phyloP scores from a whole-genome alignment of 495 filamentous ascomycete genomes.

The Penicillium verhagenii region DNA sequence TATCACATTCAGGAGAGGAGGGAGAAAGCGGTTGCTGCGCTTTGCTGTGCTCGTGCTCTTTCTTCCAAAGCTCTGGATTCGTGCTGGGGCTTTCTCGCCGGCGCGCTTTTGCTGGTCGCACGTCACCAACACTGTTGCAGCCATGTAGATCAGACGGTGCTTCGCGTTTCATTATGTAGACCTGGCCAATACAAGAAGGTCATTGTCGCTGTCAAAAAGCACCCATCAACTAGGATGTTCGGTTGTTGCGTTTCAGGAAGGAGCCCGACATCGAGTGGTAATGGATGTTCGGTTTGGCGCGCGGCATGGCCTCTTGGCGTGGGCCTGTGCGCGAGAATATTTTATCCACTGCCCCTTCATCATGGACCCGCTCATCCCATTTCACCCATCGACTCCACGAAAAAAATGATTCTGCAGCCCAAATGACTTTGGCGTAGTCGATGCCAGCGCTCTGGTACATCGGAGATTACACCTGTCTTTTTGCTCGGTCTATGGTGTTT shows the following conservation, averaged over 20 bases:
- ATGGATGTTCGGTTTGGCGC: neutral
- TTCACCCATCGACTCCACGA: neutral
- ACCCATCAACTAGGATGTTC: neutral
- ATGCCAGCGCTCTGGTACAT: neutral
- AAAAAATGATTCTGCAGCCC: neutral
- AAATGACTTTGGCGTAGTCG: neutral
- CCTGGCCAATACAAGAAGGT: neutral
- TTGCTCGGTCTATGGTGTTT: neutral
- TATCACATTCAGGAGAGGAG: neutral
- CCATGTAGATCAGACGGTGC: constrained; percentile 1
- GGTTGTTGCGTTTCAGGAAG: neutral
- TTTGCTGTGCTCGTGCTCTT: neutral
- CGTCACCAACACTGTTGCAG: constrained; percentile 1
- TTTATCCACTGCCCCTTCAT: neutral
- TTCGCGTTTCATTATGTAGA: constrained; percentile 6
- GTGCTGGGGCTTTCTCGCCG: constrained; percentile 5
- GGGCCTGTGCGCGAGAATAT: too few relatives aligned
- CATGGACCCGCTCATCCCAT: neutral
- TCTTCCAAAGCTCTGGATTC: constrained; percentile 1
- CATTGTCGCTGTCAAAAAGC: neutral
- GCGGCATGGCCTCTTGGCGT: too few relatives aligned
- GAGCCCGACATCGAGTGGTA: neutral
- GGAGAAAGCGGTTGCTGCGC: constrained; percentile 4
- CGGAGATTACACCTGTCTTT: neutral
- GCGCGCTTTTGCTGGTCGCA: constrained; percentile 5